Conservation (phyloP, 139 green algal species). For the Diplosphaera chodatii region DNA sequence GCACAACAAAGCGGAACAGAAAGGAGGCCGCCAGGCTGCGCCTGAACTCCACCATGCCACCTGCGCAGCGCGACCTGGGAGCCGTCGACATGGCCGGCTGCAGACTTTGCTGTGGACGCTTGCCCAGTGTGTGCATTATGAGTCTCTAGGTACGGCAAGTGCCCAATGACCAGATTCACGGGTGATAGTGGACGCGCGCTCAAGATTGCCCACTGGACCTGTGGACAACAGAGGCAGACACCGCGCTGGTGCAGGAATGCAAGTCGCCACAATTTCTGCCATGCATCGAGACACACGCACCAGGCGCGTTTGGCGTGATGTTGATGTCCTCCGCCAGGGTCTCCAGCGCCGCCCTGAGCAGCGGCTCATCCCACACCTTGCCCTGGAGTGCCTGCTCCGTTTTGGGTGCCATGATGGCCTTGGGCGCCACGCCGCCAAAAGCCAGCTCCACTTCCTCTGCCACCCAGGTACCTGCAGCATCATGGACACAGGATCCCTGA, state of each 20-base stretch:
- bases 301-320: constrained; percentile 64
- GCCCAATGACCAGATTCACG: too few species aligned
- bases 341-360: constrained; percentile 53
- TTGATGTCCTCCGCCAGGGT: constrained; percentile 70
- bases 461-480: constrained; percentile 34
- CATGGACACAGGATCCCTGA: too few species aligned
- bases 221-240: too few species aligned
- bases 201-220: too few species aligned
- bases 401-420: constrained; percentile 55
- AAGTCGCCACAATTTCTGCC: too few species aligned
- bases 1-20: constrained; percentile 91
- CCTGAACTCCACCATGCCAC: constrained; percentile 86
- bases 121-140: too few species aligned
- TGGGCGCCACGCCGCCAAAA: constrained; percentile 82
- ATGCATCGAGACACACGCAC: constrained; percentile 20
- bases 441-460: constrained; percentile 61
- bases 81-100: too few species aligned
- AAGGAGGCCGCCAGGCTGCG: constrained; percentile 79
- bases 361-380: constrained; percentile 40
- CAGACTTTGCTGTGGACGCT: too few species aligned
- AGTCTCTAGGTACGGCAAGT: too few species aligned
- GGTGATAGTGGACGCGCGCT: too few species aligned
- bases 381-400: constrained; percentile 45
- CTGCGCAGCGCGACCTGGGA: constrained; percentile 28
- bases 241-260: too few species aligned